A percentile compares a stretch with the other conserved stretches of the same genome.
These are phyloP conservation scores for Selaginella moellendorffii DNA, from an alignment of 75 land plant species.

Conservation along the genomic window DNA sequence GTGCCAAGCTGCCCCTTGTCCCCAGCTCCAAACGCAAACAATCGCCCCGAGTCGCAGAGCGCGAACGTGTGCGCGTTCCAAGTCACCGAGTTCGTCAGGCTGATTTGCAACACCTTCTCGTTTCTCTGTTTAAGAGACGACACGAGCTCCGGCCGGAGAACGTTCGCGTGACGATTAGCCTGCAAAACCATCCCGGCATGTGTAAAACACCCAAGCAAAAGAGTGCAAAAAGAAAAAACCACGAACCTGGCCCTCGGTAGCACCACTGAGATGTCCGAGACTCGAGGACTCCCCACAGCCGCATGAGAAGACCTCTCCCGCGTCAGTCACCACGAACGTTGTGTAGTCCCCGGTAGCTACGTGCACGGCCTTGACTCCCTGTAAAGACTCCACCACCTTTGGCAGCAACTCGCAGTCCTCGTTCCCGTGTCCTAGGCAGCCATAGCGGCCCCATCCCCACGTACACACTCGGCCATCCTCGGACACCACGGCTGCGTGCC, in stretches of 20 bases:
- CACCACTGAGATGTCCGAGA: constrained; percentile 41
- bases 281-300: constrained; percentile 82
- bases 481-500: constrained; percentile 91
- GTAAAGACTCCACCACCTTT: constrained; percentile 62
- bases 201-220: too few relatives aligned
- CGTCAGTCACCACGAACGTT: constrained; percentile 67
- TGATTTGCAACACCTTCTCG: constrained; percentile 62
- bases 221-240: background rate
- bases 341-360: constrained; percentile 89
- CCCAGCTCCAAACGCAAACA: constrained; percentile 78
- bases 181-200: too few relatives aligned
- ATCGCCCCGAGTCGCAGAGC: constrained; percentile 57
- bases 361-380: constrained; percentile 60
- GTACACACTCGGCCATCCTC: constrained; percentile 77
- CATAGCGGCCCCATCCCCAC: constrained; percentile 94
- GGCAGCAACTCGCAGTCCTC: constrained; percentile 68
- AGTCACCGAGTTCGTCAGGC: constrained; percentile 71
- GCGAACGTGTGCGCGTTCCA: constrained; percentile 95
- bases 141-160: constrained; percentile 52
- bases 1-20: constrained; percentile 86
- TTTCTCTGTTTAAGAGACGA: constrained; percentile 43
- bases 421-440: constrained; percentile 81
- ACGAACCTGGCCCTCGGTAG: constrained; percentile 47
- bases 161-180: constrained; percentile 53
- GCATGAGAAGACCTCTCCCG: constrained; percentile 73